A percentile compares a stretch with the other conserved stretches of the same genome.
phyloP scores from a whole-genome alignment of 768 basidiomycete genomes.

The Cyclocybe aegerita region DNA sequence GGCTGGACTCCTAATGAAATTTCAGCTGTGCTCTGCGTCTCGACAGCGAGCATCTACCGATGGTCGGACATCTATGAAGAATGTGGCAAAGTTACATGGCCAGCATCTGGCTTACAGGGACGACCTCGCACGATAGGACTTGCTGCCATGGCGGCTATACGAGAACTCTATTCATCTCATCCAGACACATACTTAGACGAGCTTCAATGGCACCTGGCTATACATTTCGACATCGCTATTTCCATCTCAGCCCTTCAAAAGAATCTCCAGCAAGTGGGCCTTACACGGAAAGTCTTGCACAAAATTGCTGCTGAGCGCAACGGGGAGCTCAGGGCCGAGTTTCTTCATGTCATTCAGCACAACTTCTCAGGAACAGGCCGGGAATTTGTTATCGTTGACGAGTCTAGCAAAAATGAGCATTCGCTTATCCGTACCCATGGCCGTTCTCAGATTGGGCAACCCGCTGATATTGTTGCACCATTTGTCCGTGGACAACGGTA shows the following conservation, averaged over 20 bases:
- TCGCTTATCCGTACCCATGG: constrained; percentile 26
- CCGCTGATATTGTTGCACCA: constrained; percentile 16
- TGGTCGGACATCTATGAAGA: constrained; percentile 21
- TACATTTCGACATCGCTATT: constrained; percentile 21
- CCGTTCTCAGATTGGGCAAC: constrained; percentile 19
- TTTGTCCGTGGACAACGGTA: constrained; percentile 29
- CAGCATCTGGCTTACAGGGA: constrained; percentile 13
- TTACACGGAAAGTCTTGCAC: constrained; percentile 62
- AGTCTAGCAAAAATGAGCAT: constrained; percentile 32
- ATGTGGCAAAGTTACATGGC: background rate
- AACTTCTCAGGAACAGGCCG: constrained; percentile 5
- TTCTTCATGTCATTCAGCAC: background rate
- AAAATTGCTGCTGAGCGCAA: constrained; percentile 23
- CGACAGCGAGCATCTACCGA: constrained; percentile 20
- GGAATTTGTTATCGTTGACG: constrained; percentile 22
- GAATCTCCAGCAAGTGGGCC: constrained; percentile 69
- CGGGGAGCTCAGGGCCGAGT: constrained; percentile 9
- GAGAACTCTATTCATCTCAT: constrained; percentile 13
- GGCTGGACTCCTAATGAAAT: constrained; percentile 22
- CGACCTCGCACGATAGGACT: constrained; percentile 13
- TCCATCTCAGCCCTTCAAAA: constrained; percentile 36
- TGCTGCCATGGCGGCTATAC: constrained; percentile 16
- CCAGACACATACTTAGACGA: constrained; percentile 19
- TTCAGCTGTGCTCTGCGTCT: constrained; percentile 20
- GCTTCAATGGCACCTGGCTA: constrained; percentile 18